A percentile compares a stretch with the other conserved stretches of the same genome.
phyloP scores from a whole-genome alignment of 805 yeast genomes.

The Lipomyces yamadae region DNA sequence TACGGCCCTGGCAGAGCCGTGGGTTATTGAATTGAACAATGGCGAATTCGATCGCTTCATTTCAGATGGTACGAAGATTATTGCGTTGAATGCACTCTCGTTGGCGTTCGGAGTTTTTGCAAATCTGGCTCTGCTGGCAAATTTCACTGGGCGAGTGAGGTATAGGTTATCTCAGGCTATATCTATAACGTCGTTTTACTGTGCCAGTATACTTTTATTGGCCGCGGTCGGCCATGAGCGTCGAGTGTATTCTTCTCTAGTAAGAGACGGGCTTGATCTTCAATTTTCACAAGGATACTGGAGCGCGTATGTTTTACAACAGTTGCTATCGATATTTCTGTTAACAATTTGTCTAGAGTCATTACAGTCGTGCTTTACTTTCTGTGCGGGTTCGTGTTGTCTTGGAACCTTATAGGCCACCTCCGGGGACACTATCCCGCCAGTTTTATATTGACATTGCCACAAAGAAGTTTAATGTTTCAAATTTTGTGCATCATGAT shows the following conservation, averaged over 20 bases:
- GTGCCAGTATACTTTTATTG: constrained; percentile 61
- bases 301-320: constrained; percentile 50
- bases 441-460: constrained; percentile 64
- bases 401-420: constrained; percentile 68
- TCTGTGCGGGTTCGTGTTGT: constrained; percentile 58
- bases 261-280: constrained; percentile 15
- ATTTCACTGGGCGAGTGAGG: constrained; percentile 62
- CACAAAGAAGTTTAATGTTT: constrained; percentile 75
- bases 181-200: constrained; percentile 67
- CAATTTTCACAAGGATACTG: constrained; percentile 70
- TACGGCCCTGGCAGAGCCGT: constrained; percentile 69
- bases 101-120: constrained; percentile 69
- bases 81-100: constrained; percentile 64
- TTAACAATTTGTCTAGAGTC: neutral
- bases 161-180: constrained; percentile 66
- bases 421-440: constrained; percentile 66
- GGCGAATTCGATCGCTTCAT: neutral
- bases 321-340: constrained; percentile 40
- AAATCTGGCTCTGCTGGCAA: constrained; percentile 69
- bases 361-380: constrained; percentile 68
- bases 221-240: constrained; percentile 43
- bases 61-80: constrained; percentile 51
- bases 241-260: neutral
- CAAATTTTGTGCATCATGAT: constrained; percentile 65
- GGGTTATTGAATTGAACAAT: constrained; percentile 53